Conservation (phyloP, 768 basidiomycete species). For the Collybiopsis luxurians region DNA sequence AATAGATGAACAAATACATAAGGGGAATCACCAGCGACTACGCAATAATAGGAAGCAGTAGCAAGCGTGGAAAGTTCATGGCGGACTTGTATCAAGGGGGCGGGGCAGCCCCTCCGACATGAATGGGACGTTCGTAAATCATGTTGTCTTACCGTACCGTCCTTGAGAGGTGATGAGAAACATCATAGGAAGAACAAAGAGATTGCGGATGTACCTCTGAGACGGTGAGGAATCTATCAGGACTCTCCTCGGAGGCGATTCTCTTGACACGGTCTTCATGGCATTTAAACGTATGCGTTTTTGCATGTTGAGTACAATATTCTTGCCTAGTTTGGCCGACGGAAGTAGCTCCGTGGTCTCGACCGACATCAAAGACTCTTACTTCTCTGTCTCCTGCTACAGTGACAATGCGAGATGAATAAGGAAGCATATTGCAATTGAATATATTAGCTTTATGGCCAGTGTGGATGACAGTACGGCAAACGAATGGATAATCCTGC, state of each 20-base stretch:
- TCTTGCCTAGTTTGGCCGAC: constrained; percentile 38
- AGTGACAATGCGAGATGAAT: constrained; percentile 73
- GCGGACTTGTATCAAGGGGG: constrained; percentile 64
- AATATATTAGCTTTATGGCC: constrained; percentile 87
- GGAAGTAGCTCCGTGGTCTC: constrained; percentile 32
- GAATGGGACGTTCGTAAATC: constrained; percentile 70
- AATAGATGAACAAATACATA: constrained; percentile 43
- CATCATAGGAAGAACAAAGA: constrained; percentile 11
- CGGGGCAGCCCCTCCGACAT: constrained; percentile 65
- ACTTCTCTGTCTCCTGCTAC: constrained; percentile 77
- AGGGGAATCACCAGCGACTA: constrained; percentile 79
- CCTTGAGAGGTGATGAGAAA: constrained; percentile 38
- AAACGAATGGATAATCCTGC: constrained; percentile 62
- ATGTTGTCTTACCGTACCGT: constrained; percentile 86
- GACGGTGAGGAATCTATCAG: constrained; percentile 75
- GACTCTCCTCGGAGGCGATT: constrained; percentile 76
- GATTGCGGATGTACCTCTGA: constrained; percentile 53
- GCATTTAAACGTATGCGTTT: constrained; percentile 59
- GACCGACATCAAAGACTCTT: constrained; percentile 71
- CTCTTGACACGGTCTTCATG: constrained; percentile 69
- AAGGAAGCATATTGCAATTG: constrained; percentile 75
- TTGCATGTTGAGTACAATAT: constrained; percentile 46
- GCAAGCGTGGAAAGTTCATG: constrained; percentile 72
- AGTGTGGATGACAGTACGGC: constrained; percentile 66
- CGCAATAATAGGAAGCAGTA: constrained; percentile 51